Evolutionary conservation across 352 stramenopile genomes (phyloP), one percentile per base, ranked within the genome.

Genomic region (Sclerospora graminicola): DNA sequence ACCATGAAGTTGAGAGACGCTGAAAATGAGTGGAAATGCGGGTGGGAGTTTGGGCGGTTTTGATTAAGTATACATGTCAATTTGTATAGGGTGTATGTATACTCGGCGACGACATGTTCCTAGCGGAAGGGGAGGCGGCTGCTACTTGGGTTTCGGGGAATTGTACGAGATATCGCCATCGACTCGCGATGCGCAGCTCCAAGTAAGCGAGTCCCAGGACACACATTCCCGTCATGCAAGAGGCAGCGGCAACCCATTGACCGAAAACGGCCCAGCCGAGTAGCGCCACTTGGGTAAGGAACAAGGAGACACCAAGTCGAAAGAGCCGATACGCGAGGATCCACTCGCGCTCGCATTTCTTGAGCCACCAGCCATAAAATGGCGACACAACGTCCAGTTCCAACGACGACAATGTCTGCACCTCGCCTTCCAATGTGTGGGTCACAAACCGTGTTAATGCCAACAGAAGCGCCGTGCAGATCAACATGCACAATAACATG

Each of bases 401-500:
- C 0, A 84, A 43, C 10, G 68, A 41, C 15, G 60, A 71, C 10
- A 87, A 46, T 23, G 59, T 52, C 32, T 67, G 66, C 33, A 89
- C 69, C 41, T 86, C 67, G 11, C 64, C 60, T 39, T 89, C 77
- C 16, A 89, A 63, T 16, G 69, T 79, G 46, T 87, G 69, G 20
- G 77, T 82, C 33, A 86, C 74, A 42, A 71, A 89, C 6, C 77
- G 71, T 34, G 77, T 89, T 18, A 89, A 59, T 2, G 77, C 77
- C 15, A 89, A 45, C 28, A 89, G 53, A 34, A 89, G 47, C 24
- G 79, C 58, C 28, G 61, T 84, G 48, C 69, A 89, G 38, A 57
- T 81, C 40, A 89, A 57, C 66, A 82, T 83, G 56, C 69, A 82
- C 47, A 83, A 49, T n/a, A 89, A 48, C 77, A 86, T 86, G 34